Percentiles rank a stretch among this genome's conserved stretches.
These are phyloP conservation scores for Cyberlindnera saturnus DNA, from an alignment of 805 yeast genomes.

Conservation along the genomic window DNA sequence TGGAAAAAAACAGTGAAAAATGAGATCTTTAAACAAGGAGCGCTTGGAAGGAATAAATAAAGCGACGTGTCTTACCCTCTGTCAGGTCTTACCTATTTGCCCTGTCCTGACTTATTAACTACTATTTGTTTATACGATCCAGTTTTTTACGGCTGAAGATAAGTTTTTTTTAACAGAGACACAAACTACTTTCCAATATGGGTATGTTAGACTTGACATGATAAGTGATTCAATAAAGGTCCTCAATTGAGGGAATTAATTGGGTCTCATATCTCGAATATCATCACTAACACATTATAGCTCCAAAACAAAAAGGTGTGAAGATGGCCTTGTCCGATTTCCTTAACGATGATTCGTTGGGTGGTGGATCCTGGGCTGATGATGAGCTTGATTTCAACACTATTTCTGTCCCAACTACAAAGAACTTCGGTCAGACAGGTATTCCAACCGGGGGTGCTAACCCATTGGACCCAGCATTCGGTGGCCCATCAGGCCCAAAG, in stretches of 20 bases:
- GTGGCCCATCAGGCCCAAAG: conserved; percentile 27
- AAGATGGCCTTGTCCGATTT: conserved; percentile 87
- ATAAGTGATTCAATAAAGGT: background rate
- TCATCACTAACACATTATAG: conserved; percentile 28
- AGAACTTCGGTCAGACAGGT: conserved; percentile 24
- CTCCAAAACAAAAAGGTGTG: conserved; percentile 56
- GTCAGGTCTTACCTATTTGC: too few species aligned
- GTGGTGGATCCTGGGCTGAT: conserved; percentile 81
- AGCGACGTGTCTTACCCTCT: too few species aligned
- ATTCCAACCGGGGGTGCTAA: conserved; percentile 27
- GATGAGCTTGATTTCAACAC: conserved; percentile 69
- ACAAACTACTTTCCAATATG: conserved; percentile 4
- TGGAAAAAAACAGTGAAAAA: conserved; percentile 10
- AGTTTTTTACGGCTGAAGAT: too few species aligned
- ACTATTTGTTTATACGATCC: too few species aligned
- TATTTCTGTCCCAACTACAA: conserved; percentile 45
- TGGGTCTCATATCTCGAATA: background rate
- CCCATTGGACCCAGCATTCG: conserved; percentile 33
- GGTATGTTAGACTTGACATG: conserved; percentile 5
- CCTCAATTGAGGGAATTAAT: background rate
- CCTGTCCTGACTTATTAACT: too few species aligned
- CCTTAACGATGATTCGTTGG: conserved; percentile 68
- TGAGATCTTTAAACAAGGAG: background rate
- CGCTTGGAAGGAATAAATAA: background rate
- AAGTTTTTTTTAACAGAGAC: too few species aligned